Base-by-base conservation (phyloP, 2,329 filamentous ascomycete genomes). In the Aspergillus flavus region DNA sequence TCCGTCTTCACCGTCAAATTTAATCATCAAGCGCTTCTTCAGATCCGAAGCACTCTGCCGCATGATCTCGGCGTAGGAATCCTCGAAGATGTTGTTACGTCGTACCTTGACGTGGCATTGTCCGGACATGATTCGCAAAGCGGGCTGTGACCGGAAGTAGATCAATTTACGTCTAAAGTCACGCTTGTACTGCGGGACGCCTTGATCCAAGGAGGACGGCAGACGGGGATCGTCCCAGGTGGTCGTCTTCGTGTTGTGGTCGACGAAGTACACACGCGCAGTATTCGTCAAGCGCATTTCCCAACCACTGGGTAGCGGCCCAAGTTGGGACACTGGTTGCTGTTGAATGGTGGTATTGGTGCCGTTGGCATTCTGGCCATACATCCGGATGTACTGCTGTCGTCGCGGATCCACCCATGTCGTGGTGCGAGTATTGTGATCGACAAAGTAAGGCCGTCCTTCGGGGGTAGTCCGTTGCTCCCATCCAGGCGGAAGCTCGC, bases 251-350 rank as follows among this genome's bases (percentile, higher is more conserved):
- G 95, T 99, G 81, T 99, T 99, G 82, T 99, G 95, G 74, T 99
- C 95, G 52, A 99, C 95, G 78, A 99, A 99, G 81, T 99, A 99
- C 19, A 99, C 95, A 64, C 95, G 87, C 32, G 95, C 95, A 16
- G 95, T 99, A 79, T 99, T 98, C 59, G 95, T 99, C 58, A 99
- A 88, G 64, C 95, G 92, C 95, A 99, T 99, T 84, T 99, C 95
- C 95, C 95, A 99, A 3, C 95, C 95, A 73, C 95, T 98, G 3
- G 95, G 95, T 55, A 99, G 81, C 30, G 95, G 95, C 4, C 95
- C 95, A 53, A 99, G 86, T 77, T 99, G 95, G 2, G 95, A 98
- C 2, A 99, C 95, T 0, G 95, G 94, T 80, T 99, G 95, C 76
- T 97, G 94, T 79, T 98, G 94, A 68, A 98, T 97, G 59, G 89